Evolutionary conservation across 2,329 filamentous ascomycete species (phyloP).

Genomic region (Arthrobotrys conoides): DNA sequence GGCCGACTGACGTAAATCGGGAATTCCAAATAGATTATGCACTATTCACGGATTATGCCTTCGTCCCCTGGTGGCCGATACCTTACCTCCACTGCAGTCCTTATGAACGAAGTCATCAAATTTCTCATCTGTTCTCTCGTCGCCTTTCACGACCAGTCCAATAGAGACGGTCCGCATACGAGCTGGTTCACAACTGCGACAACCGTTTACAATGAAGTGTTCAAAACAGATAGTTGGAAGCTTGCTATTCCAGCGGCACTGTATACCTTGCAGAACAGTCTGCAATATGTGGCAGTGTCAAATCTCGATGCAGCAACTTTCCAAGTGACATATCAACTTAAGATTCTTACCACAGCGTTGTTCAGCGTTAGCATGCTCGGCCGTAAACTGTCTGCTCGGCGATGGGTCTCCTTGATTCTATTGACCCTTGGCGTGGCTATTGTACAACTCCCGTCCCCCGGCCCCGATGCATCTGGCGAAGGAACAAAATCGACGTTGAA

Average conservation of each 20-base stretch:
- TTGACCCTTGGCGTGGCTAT: constrained; percentile 86
- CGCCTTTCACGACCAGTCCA: constrained; percentile 79
- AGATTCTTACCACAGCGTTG: constrained; percentile 90
- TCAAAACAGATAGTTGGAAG: constrained; percentile 94
- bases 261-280: constrained; percentile 92
- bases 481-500: constrained; percentile 81
- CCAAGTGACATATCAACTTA: constrained; percentile 92
- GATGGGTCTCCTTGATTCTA: constrained; percentile 84
- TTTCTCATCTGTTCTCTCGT: constrained; percentile 87
- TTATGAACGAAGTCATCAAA: constrained; percentile 93
- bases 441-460: constrained; percentile 80
- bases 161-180: constrained; percentile 71
- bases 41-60: constrained; percentile 97
- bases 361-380: constrained; percentile 86
- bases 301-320: constrained; percentile 94
- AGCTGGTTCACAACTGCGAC: constrained; percentile 83
- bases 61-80: constrained; percentile 78
- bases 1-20: constrained; percentile 17
- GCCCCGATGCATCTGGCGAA: constrained; percentile 70
- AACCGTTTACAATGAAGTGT: constrained; percentile 83
- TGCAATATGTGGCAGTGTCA: constrained; percentile 91
- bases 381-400: constrained; percentile 77
- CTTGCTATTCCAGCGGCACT: constrained; percentile 87
- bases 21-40: constrained; percentile 77
- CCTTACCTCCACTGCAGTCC: constrained; percentile 92